phyloP scores from a whole-genome alignment of 192 early-diverging fungal genomes.

The Coemansia sp. region DNA sequence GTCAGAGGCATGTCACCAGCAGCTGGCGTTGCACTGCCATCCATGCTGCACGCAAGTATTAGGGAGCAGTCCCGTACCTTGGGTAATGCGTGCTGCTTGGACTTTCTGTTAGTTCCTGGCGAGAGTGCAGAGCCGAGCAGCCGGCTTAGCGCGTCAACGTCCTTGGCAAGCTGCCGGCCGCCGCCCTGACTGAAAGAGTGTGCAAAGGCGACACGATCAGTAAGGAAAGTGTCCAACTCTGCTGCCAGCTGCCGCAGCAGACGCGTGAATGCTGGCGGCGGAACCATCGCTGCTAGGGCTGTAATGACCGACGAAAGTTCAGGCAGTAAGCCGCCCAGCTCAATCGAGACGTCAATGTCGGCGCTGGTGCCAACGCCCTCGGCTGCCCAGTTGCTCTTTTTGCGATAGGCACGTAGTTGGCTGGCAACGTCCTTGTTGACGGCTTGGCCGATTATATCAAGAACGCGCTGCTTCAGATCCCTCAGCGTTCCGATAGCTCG shows the following conservation, averaged over 20 bases:
- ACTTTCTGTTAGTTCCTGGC: background rate
- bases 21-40: slow-evolving; percentile 2
- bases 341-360: slow-evolving; percentile 13
- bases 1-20: slow-evolving; percentile 16
- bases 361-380: background rate
- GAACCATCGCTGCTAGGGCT: slow-evolving; percentile 16
- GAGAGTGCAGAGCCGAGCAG: slow-evolving; percentile 11
- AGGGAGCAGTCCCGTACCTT: slow-evolving; percentile 24
- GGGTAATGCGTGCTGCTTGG: slow-evolving; percentile 1
- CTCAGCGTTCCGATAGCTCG: slow-evolving; percentile 25
- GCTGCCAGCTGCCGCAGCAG: slow-evolving; percentile 24
- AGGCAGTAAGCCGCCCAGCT: slow-evolving; percentile 19
- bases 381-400: slow-evolving; percentile 27
- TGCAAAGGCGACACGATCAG: slow-evolving; percentile 35
- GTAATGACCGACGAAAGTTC: slow-evolving; percentile 23
- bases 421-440: slow-evolving; percentile 32
- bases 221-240: slow-evolving; percentile 36
- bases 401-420: slow-evolving; percentile 45
- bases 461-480: slow-evolving; percentile 29
- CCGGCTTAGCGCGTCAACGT: slow-evolving; percentile 18
- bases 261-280: slow-evolving; percentile 14
- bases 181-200: slow-evolving; percentile 28
- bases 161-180: slow-evolving; percentile 33
- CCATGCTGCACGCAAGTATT: slow-evolving; percentile 17
- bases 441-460: slow-evolving; percentile 32